These are phyloP conservation scores for Phialophora chinensis DNA, from an alignment of 2,329 filamentous ascomycete species.

Conservation along the genomic window DNA sequence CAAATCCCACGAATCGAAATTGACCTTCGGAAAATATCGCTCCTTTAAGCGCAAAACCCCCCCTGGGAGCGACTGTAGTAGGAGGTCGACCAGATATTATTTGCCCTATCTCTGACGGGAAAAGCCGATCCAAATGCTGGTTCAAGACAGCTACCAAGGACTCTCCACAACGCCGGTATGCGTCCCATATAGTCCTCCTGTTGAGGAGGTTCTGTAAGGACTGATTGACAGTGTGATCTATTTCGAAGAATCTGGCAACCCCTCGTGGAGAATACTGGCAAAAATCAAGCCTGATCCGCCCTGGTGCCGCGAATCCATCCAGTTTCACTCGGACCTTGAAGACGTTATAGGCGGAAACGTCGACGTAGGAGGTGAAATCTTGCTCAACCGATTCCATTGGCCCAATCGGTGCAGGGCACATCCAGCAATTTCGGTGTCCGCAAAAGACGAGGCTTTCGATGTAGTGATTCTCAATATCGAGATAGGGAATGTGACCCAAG, in stretches of 20 bases:
- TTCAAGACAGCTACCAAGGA: not conserved
- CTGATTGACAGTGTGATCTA: not conserved
- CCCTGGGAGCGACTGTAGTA: too few species aligned
- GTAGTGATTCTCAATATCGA: not conserved
- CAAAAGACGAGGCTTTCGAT: not conserved
- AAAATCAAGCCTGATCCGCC: not conserved
- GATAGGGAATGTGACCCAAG: not conserved
- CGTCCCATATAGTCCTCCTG: too few species aligned
- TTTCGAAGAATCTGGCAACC: not conserved
- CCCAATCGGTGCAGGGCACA: not conserved
- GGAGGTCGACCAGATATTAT: not conserved
- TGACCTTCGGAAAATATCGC: not conserved
- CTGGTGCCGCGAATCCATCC: not conserved
- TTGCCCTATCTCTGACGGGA: not conserved
- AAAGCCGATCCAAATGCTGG: not conserved
- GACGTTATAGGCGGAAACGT: not conserved
- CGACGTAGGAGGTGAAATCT: too few species aligned
- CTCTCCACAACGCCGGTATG: not conserved
- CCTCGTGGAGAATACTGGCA: not conserved
- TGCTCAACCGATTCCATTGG: not conserved
- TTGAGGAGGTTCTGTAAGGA: not conserved
- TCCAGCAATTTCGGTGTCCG: fast-evolving
- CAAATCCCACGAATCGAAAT: not conserved
- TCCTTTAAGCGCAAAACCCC: too few species aligned
- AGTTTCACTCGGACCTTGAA: not conserved